Evolutionary conservation across 306 rosid genomes (phyloP).

Genomic region (Begonia masoniana): DNA sequence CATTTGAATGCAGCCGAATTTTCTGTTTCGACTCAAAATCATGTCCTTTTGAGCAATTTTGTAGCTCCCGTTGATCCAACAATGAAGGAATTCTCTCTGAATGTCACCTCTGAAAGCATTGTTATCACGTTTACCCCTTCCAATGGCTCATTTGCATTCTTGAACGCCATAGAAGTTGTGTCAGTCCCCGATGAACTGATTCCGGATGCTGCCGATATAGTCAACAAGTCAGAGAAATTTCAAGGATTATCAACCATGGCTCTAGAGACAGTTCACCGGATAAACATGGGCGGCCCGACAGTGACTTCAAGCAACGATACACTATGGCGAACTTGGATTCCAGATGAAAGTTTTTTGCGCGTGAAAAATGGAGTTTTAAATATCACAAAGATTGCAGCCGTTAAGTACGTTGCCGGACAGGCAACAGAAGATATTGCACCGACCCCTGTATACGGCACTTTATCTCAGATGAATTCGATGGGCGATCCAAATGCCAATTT

Average conservation of each 20-base stretch:
- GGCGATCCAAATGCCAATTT: conserved; percentile 37
- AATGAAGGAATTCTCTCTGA: conserved; percentile 54
- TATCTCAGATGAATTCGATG: conserved; percentile 33
- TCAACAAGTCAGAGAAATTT: conserved; percentile 15
- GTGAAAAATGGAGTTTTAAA: conserved; percentile 18
- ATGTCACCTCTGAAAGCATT: conserved; percentile 33
- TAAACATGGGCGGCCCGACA: conserved; percentile 83
- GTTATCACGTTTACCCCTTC: conserved; percentile 47
- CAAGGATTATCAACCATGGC: conserved; percentile 35
- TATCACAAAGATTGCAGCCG: conserved; percentile 39
- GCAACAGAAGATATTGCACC: conserved; percentile 62
- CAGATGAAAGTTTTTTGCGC: conserved; percentile 40
- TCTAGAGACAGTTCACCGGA: conserved; percentile 61
- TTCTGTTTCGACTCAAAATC: conserved; percentile 34
- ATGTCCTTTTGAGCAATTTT: conserved; percentile 47
- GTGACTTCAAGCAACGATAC: conserved; percentile 49
- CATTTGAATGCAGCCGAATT: conserved; percentile 45
- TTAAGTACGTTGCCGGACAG: conserved; percentile 25
- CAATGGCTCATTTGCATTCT: conserved; percentile 37
- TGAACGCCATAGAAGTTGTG: conserved; percentile 77
- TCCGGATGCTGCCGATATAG: conserved; percentile 20
- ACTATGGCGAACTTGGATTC: conserved; percentile 66
- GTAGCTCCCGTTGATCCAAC: conserved; percentile 22
- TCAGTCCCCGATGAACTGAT: conserved; percentile 59
- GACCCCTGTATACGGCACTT: conserved; percentile 58